Percentiles rank a stretch among this genome's conserved stretches.
These are phyloP conservation scores for Spatholobus suberectus DNA, from an alignment of 306 rosid species.

Conservation along the genomic window DNA sequence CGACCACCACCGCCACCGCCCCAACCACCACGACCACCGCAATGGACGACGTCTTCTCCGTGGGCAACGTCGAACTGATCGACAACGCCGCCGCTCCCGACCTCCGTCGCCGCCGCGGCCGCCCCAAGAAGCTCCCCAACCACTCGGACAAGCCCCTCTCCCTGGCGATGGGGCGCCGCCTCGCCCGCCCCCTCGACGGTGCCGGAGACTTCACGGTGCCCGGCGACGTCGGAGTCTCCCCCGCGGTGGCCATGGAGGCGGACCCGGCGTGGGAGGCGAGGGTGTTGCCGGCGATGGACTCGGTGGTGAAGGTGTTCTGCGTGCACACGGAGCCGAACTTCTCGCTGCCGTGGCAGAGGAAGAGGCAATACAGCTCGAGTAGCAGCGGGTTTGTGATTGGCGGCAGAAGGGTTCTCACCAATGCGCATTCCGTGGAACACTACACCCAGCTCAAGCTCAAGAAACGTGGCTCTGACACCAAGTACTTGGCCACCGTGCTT, in stretches of 20 bases:
- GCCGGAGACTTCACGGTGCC: slow-evolving; percentile 46
- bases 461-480: slow-evolving; percentile 96
- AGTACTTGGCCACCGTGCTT: slow-evolving; percentile 94
- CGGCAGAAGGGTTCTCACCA: slow-evolving; percentile 84
- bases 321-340: slow-evolving; percentile 95
- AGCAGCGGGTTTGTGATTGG: slow-evolving; percentile 93
- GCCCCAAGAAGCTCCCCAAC: slow-evolving; percentile 63
- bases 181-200: slow-evolving; percentile 37
- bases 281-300: slow-evolving; percentile 85
- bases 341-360: slow-evolving; percentile 98
- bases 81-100: slow-evolving; percentile 50
- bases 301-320: slow-evolving; percentile 94
- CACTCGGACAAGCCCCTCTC: slow-evolving; percentile 52
- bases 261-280: slow-evolving; percentile 59
- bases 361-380: slow-evolving; percentile 87
- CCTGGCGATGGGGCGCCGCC: slow-evolving; percentile 51
- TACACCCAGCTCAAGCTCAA: slow-evolving; percentile 93
- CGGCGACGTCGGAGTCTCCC: slow-evolving; percentile 37
- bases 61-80: slow-evolving; percentile 67
- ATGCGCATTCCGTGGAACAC: slow-evolving; percentile 97
- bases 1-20: slow-evolving; percentile 6
- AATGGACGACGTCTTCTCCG: slow-evolving; percentile 66
- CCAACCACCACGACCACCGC: not conserved
- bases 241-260: slow-evolving; percentile 20
- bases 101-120: slow-evolving; percentile 60